These are phyloP conservation scores for Termitomyces titanicus DNA, from an alignment of 768 basidiomycete genomes.

Conservation along the genomic window DNA sequence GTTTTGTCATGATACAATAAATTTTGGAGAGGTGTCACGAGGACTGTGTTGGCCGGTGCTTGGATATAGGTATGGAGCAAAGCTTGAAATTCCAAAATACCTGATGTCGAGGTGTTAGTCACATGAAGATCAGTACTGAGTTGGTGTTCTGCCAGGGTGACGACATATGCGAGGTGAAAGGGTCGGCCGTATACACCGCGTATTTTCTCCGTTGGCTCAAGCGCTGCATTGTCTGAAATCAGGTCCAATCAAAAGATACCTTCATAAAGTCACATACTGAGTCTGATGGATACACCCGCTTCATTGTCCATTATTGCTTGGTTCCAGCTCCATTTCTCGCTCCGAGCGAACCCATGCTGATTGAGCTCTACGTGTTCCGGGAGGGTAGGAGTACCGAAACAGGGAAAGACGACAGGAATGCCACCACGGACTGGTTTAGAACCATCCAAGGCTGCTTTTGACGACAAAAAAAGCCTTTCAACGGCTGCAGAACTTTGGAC, in stretches of 20 bases:
- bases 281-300: slow-evolving; percentile 67
- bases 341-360: slow-evolving; percentile 94
- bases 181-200: slow-evolving; percentile 51
- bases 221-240: slow-evolving; percentile 35
- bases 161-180: slow-evolving; percentile 77
- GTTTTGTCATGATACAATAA: slow-evolving; percentile 81
- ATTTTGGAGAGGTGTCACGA: slow-evolving; percentile 62
- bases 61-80: slow-evolving; percentile 90
- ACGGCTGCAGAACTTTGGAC: slow-evolving; percentile 28
- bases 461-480: slow-evolving; percentile 81
- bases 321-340: slow-evolving; percentile 67
- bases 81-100: slow-evolving; percentile 81
- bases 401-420: slow-evolving; percentile 71
- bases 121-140: slow-evolving; percentile 82
- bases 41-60: slow-evolving; percentile 54
- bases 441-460: slow-evolving; percentile 76
- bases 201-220: slow-evolving; percentile 62
- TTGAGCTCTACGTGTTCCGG: slow-evolving; percentile 64
- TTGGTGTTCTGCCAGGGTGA: slow-evolving; percentile 71
- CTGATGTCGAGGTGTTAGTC: slow-evolving; percentile 56
- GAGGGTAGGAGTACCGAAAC: slow-evolving; percentile 83
- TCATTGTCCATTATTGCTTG: slow-evolving; percentile 62
- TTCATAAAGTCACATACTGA: slow-evolving; percentile 50
- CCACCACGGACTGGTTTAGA: slow-evolving; percentile 66
- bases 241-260: neutral